phyloP scores from a whole-genome alignment of 2,329 filamentous ascomycete genomes.

The Scedosporium minutisporum region DNA sequence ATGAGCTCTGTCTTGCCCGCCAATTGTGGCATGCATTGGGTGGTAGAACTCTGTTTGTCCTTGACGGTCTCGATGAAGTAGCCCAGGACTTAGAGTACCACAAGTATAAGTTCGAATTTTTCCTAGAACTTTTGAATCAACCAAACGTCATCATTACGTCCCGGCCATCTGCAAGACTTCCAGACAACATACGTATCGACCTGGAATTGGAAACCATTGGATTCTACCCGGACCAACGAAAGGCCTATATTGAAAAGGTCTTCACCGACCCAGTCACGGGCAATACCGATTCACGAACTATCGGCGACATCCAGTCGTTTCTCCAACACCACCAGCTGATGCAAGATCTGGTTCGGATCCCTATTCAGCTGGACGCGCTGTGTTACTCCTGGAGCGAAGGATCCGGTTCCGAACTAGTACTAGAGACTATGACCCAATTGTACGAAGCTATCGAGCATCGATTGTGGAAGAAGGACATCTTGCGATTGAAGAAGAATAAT shows the following conservation, averaged over 20 bases:
- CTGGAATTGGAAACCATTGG: slow-evolving; percentile 30
- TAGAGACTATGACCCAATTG: slow-evolving; percentile 28
- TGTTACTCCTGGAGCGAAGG: slow-evolving; percentile 25
- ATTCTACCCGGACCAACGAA: slow-evolving; percentile 25
- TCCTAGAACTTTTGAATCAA: slow-evolving; percentile 23
- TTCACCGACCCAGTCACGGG: too few species aligned
- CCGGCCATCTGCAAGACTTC: too few species aligned
- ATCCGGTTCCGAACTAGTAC: slow-evolving; percentile 4
- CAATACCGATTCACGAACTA: slow-evolving; percentile 6
- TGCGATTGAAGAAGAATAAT: slow-evolving; percentile 16
- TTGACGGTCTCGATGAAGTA: slow-evolving; percentile 35
- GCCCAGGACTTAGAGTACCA: slow-evolving; percentile 13
- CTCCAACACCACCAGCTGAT: slow-evolving; percentile 22
- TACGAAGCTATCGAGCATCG: slow-evolving; percentile 22
- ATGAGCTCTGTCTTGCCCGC: too few species aligned
- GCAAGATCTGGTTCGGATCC: slow-evolving; percentile 28
- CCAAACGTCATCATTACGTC: slow-evolving; percentile 30
- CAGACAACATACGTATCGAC: too few species aligned
- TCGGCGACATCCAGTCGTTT: slow-evolving; percentile 20
- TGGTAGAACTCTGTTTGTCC: slow-evolving; percentile 25
- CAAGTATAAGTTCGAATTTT: too few species aligned
- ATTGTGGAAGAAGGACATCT: slow-evolving; percentile 29
- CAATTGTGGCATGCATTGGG: too few species aligned
- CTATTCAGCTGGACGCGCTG: slow-evolving; percentile 33
- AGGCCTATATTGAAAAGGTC: slow-evolving; percentile 19